Evolutionary conservation across 306 rosid genomes (phyloP).

Genomic region (Clitoria ternatea): DNA sequence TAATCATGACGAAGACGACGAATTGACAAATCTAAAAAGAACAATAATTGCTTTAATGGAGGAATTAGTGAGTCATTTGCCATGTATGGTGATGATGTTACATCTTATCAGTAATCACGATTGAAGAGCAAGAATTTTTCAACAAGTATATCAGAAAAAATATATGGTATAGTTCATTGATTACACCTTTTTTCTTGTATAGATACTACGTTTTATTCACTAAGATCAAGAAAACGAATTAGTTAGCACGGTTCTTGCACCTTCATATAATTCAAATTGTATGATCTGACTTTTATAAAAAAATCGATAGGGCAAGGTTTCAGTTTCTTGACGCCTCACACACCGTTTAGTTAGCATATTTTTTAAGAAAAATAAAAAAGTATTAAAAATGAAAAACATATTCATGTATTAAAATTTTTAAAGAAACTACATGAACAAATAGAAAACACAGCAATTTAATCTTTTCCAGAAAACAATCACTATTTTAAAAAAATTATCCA

Average conservation of each 20-base stretch:
- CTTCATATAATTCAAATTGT: background rate
- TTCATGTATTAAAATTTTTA: too few relatives aligned
- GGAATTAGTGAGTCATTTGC: background rate
- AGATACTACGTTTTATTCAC: background rate
- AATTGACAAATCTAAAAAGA: background rate
- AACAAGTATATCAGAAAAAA: background rate
- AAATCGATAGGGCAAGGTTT: background rate
- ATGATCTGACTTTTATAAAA: background rate
- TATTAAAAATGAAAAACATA: too few relatives aligned
- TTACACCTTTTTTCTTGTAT: background rate
- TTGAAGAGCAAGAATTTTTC: background rate
- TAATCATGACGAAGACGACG: background rate
- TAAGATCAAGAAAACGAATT: background rate
- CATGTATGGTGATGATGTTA: background rate
- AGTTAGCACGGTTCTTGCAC: background rate
- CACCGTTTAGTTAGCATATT: too few relatives aligned
- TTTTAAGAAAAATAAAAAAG: too few relatives aligned
- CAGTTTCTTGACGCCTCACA: background rate
- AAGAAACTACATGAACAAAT: too few relatives aligned
- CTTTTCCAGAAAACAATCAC: too few relatives aligned
- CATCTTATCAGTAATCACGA: background rate
- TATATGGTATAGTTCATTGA: background rate
- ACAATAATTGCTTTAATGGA: background rate
- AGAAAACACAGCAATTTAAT: too few relatives aligned
- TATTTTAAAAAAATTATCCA: too few relatives aligned